Conservation (phyloP, 768 basidiomycete species). For the Boletus subcaerulescens region DNA sequence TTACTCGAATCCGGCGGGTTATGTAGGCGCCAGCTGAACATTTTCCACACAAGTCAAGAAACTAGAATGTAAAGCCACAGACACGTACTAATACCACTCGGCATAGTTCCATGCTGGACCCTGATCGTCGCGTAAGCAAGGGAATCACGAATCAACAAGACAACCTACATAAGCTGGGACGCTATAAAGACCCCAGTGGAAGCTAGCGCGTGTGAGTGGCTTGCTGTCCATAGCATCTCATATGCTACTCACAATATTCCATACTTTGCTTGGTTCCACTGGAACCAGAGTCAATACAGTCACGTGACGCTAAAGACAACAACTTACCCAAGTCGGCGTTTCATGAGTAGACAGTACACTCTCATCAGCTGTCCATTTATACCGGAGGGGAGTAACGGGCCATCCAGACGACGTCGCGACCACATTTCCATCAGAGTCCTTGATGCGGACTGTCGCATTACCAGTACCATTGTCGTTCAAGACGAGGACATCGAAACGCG, state of each 20-base stretch:
- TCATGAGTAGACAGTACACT: slow-evolving; percentile 43
- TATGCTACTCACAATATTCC: slow-evolving; percentile 48
- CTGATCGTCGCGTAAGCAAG: slow-evolving; percentile 22
- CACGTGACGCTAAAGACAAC: neutral
- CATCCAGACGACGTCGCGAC: slow-evolving; percentile 38
- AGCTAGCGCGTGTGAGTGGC: slow-evolving; percentile 27
- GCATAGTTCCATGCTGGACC: slow-evolving; percentile 41
- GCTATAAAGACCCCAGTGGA: slow-evolving; percentile 51
- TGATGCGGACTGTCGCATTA: slow-evolving; percentile 33
- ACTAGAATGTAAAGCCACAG: neutral
- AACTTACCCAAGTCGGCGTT: slow-evolving; percentile 51
- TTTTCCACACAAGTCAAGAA: neutral
- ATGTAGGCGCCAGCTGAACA: slow-evolving; percentile 39
- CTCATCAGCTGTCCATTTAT: slow-evolving; percentile 39
- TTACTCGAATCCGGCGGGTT: slow-evolving; percentile 34
- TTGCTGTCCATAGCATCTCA: neutral
- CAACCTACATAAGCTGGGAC: slow-evolving; percentile 41
- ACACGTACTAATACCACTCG: slow-evolving; percentile 55
- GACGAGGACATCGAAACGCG: slow-evolving; percentile 46
- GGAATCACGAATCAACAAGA: neutral
- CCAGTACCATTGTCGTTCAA: slow-evolving; percentile 31
- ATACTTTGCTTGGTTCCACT: slow-evolving; percentile 54
- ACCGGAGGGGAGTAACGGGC: slow-evolving; percentile 36
- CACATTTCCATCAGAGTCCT: slow-evolving; percentile 32
- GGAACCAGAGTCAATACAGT: neutral